Evolutionary conservation across 331 rosid species (phyloP).

Genomic region (Acacia pycnantha): DNA sequence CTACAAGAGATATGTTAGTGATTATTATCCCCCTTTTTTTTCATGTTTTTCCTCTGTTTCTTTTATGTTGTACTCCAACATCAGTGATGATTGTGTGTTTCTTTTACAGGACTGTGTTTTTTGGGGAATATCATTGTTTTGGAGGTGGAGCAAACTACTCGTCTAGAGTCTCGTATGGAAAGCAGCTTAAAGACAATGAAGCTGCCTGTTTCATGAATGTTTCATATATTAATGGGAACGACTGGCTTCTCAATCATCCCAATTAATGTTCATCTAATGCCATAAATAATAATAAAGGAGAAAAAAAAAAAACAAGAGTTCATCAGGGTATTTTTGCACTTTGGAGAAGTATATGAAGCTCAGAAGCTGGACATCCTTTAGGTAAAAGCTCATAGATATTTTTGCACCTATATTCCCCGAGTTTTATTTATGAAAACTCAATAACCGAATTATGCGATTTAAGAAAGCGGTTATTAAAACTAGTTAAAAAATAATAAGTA

Average conservation of each 20-base stretch:
- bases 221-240: slow-evolving; percentile 42
- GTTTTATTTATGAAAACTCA: no score
- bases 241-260: slow-evolving; percentile 39
- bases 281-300: no score
- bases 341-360: no score
- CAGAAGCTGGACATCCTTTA: no score
- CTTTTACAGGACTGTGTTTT: slow-evolving; percentile 39
- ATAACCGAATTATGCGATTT: no score
- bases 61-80: not conserved
- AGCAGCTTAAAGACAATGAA: slow-evolving; percentile 43
- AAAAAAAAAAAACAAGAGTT: not conserved
- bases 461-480: no score
- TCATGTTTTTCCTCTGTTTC: not conserved
- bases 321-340: no score
- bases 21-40: not conserved
- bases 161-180: slow-evolving; percentile 41
- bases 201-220: slow-evolving; percentile 43
- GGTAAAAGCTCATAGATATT: no score
- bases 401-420: rapidly evolving
- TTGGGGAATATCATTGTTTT: slow-evolving; percentile 38
- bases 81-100: not conserved
- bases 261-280: not conserved
- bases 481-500: no score
- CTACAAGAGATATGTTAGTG: slow-evolving; percentile 61
- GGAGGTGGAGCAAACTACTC: slow-evolving; percentile 39